Evolutionary conservation across 805 yeast species (phyloP).

Genomic region (Lachancea waltii): DNA sequence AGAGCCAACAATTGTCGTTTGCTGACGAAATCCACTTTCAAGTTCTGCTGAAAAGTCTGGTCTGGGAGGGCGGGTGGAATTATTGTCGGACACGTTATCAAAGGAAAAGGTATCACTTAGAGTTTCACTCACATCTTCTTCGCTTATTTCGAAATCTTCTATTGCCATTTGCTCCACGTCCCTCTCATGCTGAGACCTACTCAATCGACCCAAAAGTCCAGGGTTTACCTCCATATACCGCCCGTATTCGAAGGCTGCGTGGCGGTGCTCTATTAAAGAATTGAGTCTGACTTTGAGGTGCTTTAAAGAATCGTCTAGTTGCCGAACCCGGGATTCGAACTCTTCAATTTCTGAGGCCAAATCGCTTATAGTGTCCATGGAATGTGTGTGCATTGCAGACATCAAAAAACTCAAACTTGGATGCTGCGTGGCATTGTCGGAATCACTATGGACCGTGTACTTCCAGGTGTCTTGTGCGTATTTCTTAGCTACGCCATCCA

Average conservation of each 20-base stretch:
- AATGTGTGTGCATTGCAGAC: constrained; percentile 23
- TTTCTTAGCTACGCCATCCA: constrained; percentile 43
- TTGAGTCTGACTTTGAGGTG: constrained; percentile 55
- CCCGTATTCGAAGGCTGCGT: constrained; percentile 47
- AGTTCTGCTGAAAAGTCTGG: constrained; percentile 5
- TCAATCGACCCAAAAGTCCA: constrained; percentile 23
- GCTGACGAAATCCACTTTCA: constrained; percentile 34
- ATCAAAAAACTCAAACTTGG: constrained; percentile 17
- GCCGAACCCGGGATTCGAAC: constrained; percentile 66
- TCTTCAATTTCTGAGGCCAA: constrained; percentile 52
- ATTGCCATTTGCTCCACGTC: not conserved
- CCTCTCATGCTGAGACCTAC: constrained; percentile 15
- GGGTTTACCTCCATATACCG: constrained; percentile 40
- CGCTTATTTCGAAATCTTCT: not conserved
- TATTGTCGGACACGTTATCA: constrained; percentile 11
- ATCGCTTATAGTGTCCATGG: constrained; percentile 46
- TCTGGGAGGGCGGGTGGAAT: constrained; percentile 4
- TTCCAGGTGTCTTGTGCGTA: constrained; percentile 36
- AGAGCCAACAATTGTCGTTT: constrained; percentile 57
- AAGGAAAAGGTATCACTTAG: constrained; percentile 26
- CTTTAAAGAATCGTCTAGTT: constrained; percentile 64
- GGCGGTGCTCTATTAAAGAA: constrained; percentile 64
- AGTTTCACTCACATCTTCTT: constrained; percentile 18
- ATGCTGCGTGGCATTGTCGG: constrained; percentile 18
- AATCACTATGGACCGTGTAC: constrained; percentile 31